These are phyloP conservation scores for Hortiboletus flavorubellus DNA, from an alignment of 768 basidiomycete species.

Conservation along the genomic window DNA sequence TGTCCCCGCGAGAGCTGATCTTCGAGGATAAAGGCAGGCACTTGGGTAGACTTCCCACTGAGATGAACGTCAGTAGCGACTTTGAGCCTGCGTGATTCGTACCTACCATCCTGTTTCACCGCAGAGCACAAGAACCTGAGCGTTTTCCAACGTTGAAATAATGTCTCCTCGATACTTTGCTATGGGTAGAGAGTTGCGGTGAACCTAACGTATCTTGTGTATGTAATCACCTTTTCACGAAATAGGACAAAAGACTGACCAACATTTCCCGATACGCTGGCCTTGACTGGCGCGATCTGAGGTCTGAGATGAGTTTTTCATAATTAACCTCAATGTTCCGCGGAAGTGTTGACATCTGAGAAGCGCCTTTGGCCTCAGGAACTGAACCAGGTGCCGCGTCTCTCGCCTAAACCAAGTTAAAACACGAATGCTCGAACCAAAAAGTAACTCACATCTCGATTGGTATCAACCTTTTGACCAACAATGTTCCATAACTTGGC, in stretches of 20 bases:
- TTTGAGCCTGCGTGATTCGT: constrained; percentile 37
- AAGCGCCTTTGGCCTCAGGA: constrained; percentile 15
- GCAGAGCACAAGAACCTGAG: constrained; percentile 85
- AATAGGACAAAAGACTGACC: constrained; percentile 41
- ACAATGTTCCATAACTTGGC: constrained; percentile 59
- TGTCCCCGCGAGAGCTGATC: constrained; percentile 77
- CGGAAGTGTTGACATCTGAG: neutral
- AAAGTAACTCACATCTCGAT: constrained; percentile 40
- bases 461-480: constrained; percentile 50
- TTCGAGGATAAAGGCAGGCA: constrained; percentile 92
- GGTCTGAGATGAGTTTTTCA: constrained; percentile 55
- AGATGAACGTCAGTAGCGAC: constrained; percentile 4
- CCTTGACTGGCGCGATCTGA: constrained; percentile 59
- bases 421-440: neutral
- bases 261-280: constrained; percentile 85
- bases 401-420: constrained; percentile 14
- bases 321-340: constrained; percentile 24
- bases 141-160: constrained; percentile 59
- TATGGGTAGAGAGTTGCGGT: constrained; percentile 82
- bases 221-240: neutral
- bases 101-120: constrained; percentile 73
- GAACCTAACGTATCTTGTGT: constrained; percentile 41
- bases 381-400: constrained; percentile 19
- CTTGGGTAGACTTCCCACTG: constrained; percentile 96
- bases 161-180: constrained; percentile 77